Conservation (phyloP, 2,329 filamentous ascomycete genomes). For the Hymenotorrendiella dingleyae region DNA sequence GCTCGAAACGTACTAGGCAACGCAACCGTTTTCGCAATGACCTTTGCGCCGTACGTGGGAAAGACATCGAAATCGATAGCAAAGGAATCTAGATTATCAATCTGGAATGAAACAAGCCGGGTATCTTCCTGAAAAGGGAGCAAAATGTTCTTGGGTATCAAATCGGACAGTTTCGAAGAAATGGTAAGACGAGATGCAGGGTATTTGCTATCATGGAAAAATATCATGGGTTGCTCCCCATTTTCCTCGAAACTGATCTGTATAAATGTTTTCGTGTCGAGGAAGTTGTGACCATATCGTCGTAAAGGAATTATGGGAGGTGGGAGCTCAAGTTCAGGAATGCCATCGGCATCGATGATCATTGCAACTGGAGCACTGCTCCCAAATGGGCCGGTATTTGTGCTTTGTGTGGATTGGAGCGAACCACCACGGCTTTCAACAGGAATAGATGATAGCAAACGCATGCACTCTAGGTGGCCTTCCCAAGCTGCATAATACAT, state of each 20-base stretch:
- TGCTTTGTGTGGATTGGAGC: slow-evolving; percentile 30
- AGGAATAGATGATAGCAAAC: slow-evolving; percentile 59
- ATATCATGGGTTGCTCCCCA: slow-evolving; percentile 72
- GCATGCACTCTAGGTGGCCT: slow-evolving; percentile 91
- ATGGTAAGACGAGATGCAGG: slow-evolving; percentile 92
- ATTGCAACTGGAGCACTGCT: slow-evolving; percentile 47
- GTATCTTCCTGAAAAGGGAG: slow-evolving; percentile 95
- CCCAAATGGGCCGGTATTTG: slow-evolving; percentile 26
- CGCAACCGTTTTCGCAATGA: slow-evolving; percentile 93
- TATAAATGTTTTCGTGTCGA: slow-evolving; percentile 95
- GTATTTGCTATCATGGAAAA: slow-evolving; percentile 96
- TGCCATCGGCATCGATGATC: slow-evolving; percentile 75
- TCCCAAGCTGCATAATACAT: slow-evolving; percentile 99
- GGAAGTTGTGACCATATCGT: slow-evolving; percentile 95
- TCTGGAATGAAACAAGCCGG: slow-evolving; percentile 88
- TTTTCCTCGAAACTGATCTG: slow-evolving; percentile 82
- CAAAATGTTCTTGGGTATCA: slow-evolving; percentile 94
- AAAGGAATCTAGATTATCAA: slow-evolving; percentile 89
- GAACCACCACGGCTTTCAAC: slow-evolving; percentile 7
- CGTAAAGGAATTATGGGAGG: slow-evolving; percentile 93
- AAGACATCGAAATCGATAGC: slow-evolving; percentile 96
- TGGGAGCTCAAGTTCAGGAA: slow-evolving; percentile 84
- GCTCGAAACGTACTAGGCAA: slow-evolving; percentile 81
- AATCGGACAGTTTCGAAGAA: slow-evolving; percentile 89
- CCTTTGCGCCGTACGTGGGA: slow-evolving; percentile 93